phyloP scores from a whole-genome alignment of 805 yeast species.

The Ogataea trehaloabstinens region DNA sequence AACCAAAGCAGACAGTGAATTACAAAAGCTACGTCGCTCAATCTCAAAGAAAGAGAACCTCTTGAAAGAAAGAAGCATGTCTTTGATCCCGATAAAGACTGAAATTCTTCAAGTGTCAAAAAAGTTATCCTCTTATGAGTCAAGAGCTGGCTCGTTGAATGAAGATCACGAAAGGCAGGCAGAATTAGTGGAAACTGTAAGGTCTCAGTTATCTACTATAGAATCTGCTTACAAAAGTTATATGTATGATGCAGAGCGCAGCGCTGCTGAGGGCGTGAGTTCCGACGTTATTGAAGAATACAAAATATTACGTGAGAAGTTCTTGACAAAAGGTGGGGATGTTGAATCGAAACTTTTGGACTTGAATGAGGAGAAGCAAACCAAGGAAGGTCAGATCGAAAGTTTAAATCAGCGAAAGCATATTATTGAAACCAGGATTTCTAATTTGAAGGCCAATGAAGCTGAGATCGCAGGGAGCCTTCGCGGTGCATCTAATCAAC shows the following conservation, averaged over 20 bases:
- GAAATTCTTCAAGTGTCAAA: constrained; percentile 47
- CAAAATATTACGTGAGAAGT: constrained; percentile 53
- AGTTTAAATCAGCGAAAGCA: constrained; percentile 36
- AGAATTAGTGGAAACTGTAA: constrained; percentile 38
- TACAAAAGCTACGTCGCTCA: constrained; percentile 39
- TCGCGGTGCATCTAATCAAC: constrained; percentile 25
- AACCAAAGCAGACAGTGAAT: constrained; percentile 43
- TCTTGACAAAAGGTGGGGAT: constrained; percentile 54
- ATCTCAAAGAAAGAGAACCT: constrained; percentile 36
- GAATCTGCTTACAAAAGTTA: constrained; percentile 22
- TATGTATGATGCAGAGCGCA: constrained; percentile 12
- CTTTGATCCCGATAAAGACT: constrained; percentile 61
- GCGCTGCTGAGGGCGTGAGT: constrained; percentile 32
- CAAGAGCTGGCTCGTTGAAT: constrained; percentile 47
- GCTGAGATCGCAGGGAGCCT: constrained; percentile 28
- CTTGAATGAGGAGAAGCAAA: constrained; percentile 41
- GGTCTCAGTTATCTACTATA: constrained; percentile 44
- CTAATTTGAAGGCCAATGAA: constrained; percentile 33
- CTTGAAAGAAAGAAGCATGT: constrained; percentile 45
- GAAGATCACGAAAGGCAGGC: constrained; percentile 55
- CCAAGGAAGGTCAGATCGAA: constrained; percentile 31
- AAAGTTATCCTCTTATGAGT: constrained; percentile 45
- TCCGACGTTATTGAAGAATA: constrained; percentile 57
- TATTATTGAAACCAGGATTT: constrained; percentile 34
- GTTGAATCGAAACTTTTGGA: constrained; percentile 50